Base-by-base conservation (phyloP, 2,329 filamentous ascomycete genomes). In the Cladosporium cucumerinum region DNA sequence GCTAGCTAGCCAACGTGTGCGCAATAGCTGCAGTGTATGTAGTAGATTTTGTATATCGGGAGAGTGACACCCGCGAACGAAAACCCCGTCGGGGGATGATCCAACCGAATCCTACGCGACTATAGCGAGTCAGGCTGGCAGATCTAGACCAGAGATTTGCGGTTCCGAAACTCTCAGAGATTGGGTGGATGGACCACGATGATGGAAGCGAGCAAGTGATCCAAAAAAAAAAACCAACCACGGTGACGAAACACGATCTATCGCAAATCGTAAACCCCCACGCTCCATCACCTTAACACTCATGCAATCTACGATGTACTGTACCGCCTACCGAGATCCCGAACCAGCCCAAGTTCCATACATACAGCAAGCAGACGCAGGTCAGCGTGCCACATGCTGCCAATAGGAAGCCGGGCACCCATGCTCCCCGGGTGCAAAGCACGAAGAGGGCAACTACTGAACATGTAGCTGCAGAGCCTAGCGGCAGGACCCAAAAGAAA, bases 341-440 rank as follows among this genome's bases (percentile, higher is more conserved):
- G 25, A 55, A 55, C 51, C 25, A 28, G 14, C 26, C 51, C n/a
- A 46, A 43, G 39, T 46, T 46, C 39, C 39, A 43, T n/a, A 43
- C n/a, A 21, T 46, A 46, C 51, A 34, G 25, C 51, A 21, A 28
- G 18, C 11, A 52, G 32, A 26, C 12, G 23, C 48, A 28, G 26
- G 23, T 16, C 48, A 28, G 23, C 48, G 25, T 26, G 48, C 48
- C 26, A 43, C 36, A n/a, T 43, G 36, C 25, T n/a, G 34, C 43
- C 28, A 61, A 51, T 51, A n/a, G 58, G 58, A 61, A 51, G n/a
- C 11, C 11, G 2, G 14, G 14, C 58, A 51, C 36, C 39, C 39
- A 26, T 34, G 46, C 30, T 49, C 34, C 58, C 58, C 58, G 46
- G 58, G 16, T 61, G 58, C 58, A 61, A 34, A 51, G 58, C 58